Base-by-base conservation (phyloP, 106 monocot genomes). In the Allium fistulosum region DNA sequence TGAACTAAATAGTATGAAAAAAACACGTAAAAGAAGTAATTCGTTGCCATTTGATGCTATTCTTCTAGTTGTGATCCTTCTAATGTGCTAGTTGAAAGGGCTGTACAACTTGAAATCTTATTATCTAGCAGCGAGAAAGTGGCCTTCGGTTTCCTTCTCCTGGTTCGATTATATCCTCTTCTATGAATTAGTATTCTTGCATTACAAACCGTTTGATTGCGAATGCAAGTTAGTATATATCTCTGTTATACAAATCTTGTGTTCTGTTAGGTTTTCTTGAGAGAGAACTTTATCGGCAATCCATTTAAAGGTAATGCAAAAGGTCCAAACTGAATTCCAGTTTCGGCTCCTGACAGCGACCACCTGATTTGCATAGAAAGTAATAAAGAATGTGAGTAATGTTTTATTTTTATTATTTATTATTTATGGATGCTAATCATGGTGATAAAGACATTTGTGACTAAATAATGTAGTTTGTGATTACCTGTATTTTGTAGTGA, bases 401-500 rank as follows among this genome's bases (percentile, higher is more conserved):
- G 37, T 37, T 37, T 37, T 37, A 4, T 37, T 4, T 37, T 37
- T 37, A 37, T 5, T 37, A 4, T 37, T 62, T 62, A 15, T 46
- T 62, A 62, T 11, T 62, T 62, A 62, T 45, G 37, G 62, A 18
- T 17, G 59, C 9, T 18, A 18, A 59, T 59, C 9, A 59, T 4
- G 37, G 37, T 18, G 59, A 59, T 59, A 59, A 59, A 17, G 59
- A 59, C 59, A 17, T 13, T 13, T 59, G 59, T 13, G 59, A 59
- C 3, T 15, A 18, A 59, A 37, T 37, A 37, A 16, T 9, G 22
- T 5, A 22, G 59, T 59, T 9, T 59, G 59, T 59, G 59, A 59
- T 62, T 62, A 87, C 87, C 82, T 88, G 80, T 90, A 94, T 51
- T 84, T 84, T 63, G 88, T 94, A 61, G 90, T 84, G 79, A 94